Conservation (phyloP, 768 basidiomycete species). For the Suillus ampliporus region DNA sequence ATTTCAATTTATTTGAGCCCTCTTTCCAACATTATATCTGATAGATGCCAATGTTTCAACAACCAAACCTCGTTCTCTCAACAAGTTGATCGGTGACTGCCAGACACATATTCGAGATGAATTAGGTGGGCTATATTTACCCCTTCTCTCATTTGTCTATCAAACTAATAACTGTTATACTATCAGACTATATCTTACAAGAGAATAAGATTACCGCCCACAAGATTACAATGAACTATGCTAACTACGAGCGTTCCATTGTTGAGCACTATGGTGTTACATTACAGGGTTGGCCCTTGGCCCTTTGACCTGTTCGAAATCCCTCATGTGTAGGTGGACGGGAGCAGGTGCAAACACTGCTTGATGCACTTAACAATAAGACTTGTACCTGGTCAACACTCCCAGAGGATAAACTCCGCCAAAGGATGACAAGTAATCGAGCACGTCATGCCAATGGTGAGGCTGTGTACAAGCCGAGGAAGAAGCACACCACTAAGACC, state of each 20-base stretch:
- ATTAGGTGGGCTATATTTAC: not conserved
- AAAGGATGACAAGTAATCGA: not conserved
- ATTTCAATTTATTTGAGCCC: slow-evolving; percentile 5
- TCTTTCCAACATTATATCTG: not conserved
- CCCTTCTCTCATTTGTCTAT: not conserved
- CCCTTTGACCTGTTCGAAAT: not conserved
- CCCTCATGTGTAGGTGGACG: not conserved
- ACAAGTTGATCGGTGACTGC: not conserved
- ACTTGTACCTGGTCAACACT: not conserved
- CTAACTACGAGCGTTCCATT: not conserved
- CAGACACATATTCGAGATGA: not conserved
- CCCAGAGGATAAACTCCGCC: not conserved
- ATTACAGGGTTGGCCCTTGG: slow-evolving; percentile 4
- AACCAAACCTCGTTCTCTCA: not conserved
- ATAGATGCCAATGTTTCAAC: not conserved
- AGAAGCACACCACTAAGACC: not conserved
- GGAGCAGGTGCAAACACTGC: slow-evolving; percentile 2
- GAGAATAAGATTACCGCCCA: not conserved
- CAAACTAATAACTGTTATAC: not conserved
- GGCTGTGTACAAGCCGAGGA: not conserved
- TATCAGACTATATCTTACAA: slow-evolving; percentile 4
- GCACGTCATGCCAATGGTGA: not conserved
- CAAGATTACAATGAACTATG: slow-evolving; percentile 1
- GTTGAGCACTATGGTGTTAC: not conserved
- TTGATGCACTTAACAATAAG: not conserved